phyloP scores from a whole-genome alignment of 2,329 filamentous ascomycete species.

The Pleomassaria siparia region DNA sequence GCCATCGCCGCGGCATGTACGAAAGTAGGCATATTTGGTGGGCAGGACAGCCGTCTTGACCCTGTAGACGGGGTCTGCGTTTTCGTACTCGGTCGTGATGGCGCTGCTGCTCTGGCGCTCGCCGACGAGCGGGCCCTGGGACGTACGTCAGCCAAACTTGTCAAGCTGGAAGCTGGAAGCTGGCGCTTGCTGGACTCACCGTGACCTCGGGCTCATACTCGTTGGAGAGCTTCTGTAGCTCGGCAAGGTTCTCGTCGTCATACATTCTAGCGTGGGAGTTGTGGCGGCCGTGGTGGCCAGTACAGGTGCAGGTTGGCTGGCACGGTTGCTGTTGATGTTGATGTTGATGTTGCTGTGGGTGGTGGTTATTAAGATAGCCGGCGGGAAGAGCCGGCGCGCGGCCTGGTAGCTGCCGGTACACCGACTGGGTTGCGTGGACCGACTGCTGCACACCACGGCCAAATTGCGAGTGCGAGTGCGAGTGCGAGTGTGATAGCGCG shows the following conservation, averaged over 20 bases:
- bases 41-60: slow-evolving; percentile 85
- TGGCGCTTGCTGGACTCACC: slow-evolving; percentile 45
- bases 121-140: slow-evolving; percentile 80
- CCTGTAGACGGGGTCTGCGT: slow-evolving; percentile 81
- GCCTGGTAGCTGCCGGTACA: slow-evolving; percentile 42
- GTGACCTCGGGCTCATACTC: slow-evolving; percentile 60
- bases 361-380: slow-evolving; percentile 29
- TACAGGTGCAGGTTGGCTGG: slow-evolving; percentile 5
- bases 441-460: background rate
- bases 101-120: slow-evolving; percentile 73
- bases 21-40: slow-evolving; percentile 82
- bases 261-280: slow-evolving; percentile 43
- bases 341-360: no score
- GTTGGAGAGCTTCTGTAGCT: slow-evolving; percentile 64
- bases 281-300: slow-evolving; percentile 31
- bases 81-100: slow-evolving; percentile 84
- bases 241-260: slow-evolving; percentile 59
- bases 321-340: slow-evolving; percentile 24
- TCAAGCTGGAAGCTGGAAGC: slow-evolving; percentile 3
- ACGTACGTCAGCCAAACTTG: slow-evolving; percentile 15
- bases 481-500: background rate
- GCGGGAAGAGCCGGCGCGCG: slow-evolving; percentile 44
- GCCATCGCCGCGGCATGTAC: slow-evolving; percentile 85
- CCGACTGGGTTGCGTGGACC: background rate
- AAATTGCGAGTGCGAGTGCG: slow-evolving; percentile 4